Evolutionary conservation across 148 eudicot genomes (phyloP).

Genomic region (Nepenthes mirabilis): DNA sequence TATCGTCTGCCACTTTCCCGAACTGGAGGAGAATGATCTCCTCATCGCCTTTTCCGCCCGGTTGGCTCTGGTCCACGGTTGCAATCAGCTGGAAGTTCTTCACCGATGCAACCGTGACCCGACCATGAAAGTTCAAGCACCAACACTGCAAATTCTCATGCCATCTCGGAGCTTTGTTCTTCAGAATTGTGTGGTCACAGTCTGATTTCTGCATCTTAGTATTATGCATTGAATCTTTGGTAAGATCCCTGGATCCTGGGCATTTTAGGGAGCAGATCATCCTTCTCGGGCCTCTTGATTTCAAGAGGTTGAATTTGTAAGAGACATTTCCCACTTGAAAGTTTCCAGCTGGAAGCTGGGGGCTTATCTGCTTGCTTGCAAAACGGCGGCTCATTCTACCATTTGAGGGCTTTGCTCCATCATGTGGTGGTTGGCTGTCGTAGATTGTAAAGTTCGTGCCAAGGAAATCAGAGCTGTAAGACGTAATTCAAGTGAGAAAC

Average conservation of each 20-base stretch:
- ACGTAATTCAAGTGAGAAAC: conserved; percentile 1
- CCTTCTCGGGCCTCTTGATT: conserved; percentile 94
- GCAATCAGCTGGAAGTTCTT: conserved; percentile 92
- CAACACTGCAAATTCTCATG: conserved; percentile 92
- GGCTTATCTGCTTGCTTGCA: conserved; percentile 85
- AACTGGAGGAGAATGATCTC: conserved; percentile 89
- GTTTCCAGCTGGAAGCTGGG: conserved; percentile 86
- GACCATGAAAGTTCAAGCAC: conserved; percentile 96
- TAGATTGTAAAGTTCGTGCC: conserved; percentile 88
- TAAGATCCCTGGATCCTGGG: conserved; percentile 28
- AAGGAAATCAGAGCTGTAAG: conserved; percentile 85
- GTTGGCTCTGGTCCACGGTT: conserved; percentile 76
- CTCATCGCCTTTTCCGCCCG: conserved; percentile 78
- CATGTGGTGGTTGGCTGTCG: conserved; percentile 79
- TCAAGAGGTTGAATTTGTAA: conserved; percentile 89
- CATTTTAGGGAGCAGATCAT: conserved; percentile 67
- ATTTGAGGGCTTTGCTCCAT: conserved; percentile 69
- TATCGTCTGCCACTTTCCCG: conserved; percentile 83
- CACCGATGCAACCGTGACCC: conserved; percentile 93
- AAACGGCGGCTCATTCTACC: conserved; percentile 67
- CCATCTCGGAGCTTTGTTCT: conserved; percentile 94
- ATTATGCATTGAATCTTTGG: conserved; percentile 10
- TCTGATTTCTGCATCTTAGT: conserved; percentile 21
- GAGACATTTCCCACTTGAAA: conserved; percentile 71
- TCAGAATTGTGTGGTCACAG: conserved; percentile 33